Conservation (phyloP, 148 eudicot genomes). For the Suaeda aralocaspica region DNA sequence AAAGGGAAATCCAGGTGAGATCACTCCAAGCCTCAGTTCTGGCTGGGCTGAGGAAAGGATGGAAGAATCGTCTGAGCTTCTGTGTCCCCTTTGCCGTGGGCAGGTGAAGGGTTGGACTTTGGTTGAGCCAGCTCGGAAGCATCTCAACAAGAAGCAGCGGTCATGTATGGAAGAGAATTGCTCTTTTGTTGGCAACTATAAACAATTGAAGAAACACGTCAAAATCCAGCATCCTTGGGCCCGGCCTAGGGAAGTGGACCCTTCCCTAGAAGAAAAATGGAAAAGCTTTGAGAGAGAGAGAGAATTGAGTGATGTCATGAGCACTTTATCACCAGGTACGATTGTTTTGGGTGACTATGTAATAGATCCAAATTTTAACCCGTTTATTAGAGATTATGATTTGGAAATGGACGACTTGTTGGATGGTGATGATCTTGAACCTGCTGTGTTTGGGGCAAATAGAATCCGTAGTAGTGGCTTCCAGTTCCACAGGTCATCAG, state of each 20-base stretch:
- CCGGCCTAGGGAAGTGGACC: conserved; percentile 75
- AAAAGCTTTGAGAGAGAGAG: conserved; percentile 61
- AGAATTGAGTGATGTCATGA: conserved; percentile 59
- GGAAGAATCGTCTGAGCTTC: conserved; percentile 50
- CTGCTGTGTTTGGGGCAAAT: conserved; percentile 20
- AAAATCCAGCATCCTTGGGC: conserved; percentile 57
- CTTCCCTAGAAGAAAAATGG: conserved; percentile 72
- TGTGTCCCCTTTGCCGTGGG: conserved; percentile 85
- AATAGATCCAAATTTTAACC: conserved; percentile 43
- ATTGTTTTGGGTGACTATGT: conserved; percentile 77
- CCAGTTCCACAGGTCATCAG: conserved; percentile 28
- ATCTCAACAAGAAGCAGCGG: conserved; percentile 56
- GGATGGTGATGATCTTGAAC: conserved; percentile 32
- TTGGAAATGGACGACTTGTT: conserved; percentile 37
- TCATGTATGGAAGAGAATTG: conserved; percentile 71
- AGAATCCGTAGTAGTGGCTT: conserved; percentile 24
- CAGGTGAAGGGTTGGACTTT: conserved; percentile 90
- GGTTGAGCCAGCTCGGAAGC: conserved; percentile 58
- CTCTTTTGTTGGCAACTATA: conserved; percentile 61
- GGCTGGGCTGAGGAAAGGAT: conserved; percentile 27
- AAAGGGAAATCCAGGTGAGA: conserved; percentile 32
- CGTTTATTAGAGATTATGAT: conserved; percentile 31
- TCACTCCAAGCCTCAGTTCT: conserved; percentile 13
- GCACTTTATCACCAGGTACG: conserved; percentile 68
- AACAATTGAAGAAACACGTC: conserved; percentile 68